Evolutionary conservation across 179 eudicot species (phyloP), one percentile per base, ranked within the genome.

Genomic region (Sideroxylon spinosum): DNA sequence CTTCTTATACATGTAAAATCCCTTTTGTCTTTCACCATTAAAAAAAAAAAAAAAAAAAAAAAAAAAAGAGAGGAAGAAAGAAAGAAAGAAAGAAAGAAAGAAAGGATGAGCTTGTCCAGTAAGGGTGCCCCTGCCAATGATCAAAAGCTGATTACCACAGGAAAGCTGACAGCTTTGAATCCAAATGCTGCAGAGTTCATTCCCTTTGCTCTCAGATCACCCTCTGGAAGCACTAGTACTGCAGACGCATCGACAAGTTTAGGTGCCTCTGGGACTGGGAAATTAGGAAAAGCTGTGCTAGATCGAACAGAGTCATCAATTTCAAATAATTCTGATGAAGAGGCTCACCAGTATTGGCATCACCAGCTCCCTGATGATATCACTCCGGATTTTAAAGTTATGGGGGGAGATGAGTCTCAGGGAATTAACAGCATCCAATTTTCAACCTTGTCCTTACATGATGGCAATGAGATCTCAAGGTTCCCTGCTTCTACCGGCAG

Each of bases 131-230:
- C 73, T 13, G 50, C 57, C 68, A 74, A 32, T 48, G 78, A 83
- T 48, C 71, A 71, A 52, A 81, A 75, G 63, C 74, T 68, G 22
- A 81, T 63, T 71, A 57, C 81, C 52, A 13, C 70, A 44, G 80
- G 75, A 14, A 84, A 84, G 84, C 28, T 44, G 71, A 63, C 82
- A n/a, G 11, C 76, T 66, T 86, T 95, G 77, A 95, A 95, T 81
- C 99, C 99, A 9, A 85, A 95, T 90, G 99, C 99, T n/a, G 91
- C 92, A 26, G 98, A 90, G 84, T 95, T 95, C 76, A 84, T 95
- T 67, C 99, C 99, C 23, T 92, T 80, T 71, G 84, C 96, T 84
- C 95, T 92, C 75, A 83, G 95, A 78, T 66, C 89, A 22, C 65
- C 93, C 11, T 66, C 91, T 49, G 86, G 82, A 46, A 81, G 78